Base-by-base conservation (phyloP, 768 basidiomycete species). In the Coprinellus micaceus region DNA sequence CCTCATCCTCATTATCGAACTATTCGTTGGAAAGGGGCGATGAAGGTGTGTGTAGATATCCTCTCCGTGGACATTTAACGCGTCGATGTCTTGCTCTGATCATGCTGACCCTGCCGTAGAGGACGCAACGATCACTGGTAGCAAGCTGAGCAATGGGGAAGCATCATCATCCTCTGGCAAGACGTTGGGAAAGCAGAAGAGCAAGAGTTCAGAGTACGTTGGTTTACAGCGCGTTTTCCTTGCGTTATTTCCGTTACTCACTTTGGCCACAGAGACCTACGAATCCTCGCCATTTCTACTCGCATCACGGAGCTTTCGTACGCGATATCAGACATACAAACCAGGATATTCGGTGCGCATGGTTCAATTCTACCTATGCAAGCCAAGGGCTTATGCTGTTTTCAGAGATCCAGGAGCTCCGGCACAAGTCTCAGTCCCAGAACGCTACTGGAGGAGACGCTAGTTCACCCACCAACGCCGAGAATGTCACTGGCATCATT, bases 261-360 rank as follows among this genome's bases (percentile, higher is more conserved):
- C 46, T 46, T 61, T 52, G 44, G 59, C 47, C 54, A 66, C 71
- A 92, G 89, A 54, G 88, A 92, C 67, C 76, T 94, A 43, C 87
- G 82, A 53, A 67, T 91, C 45, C 73, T 93, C 39, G 89, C 90
- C 37, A 75, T 91, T 63, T 91, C 89, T 29, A 89, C 90, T 0
- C 89, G 88, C 66, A 90, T 94, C 64, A 93, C 91, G 12, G 91
- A 94, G 67, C 79, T 93, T 43, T 89, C 88, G 4, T 94, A 91
- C 66, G 82, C 83, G 61, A 86, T 94, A 58, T 92, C 90, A 17
- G 91, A 94, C 70, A 90, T 94, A 29, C 90, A 94, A 71, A 91
- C 91, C 49, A 87, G 91, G 64, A 92, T 94, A 68, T 94, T 94
- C 64, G 91, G 91, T 91, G 68, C 58, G 81, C 56, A 43, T 13